phyloP scores from a whole-genome alignment of 495 filamentous ascomycete genomes.

The Xylaria curta region DNA sequence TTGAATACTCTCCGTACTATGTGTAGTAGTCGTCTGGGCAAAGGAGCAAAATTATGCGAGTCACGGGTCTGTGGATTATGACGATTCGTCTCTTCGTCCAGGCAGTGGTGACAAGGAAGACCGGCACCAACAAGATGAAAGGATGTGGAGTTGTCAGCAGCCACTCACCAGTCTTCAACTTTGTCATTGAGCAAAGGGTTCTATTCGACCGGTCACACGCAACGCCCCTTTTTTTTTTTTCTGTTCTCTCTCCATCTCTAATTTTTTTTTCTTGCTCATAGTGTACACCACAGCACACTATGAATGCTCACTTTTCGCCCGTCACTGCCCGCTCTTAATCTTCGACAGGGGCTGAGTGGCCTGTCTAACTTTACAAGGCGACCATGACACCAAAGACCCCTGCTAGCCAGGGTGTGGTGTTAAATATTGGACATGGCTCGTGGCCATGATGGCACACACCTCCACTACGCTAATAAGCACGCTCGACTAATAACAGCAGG shows the following conservation, averaged over 20 bases:
- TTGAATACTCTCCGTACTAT: not conserved
- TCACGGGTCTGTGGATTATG: slow-evolving; percentile 49
- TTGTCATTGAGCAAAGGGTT: not conserved
- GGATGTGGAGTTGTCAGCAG: slow-evolving; percentile 37
- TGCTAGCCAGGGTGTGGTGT: slow-evolving; percentile 39
- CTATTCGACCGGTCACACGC: slow-evolving; percentile 35
- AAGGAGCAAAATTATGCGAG: slow-evolving; percentile 42
- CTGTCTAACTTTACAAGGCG: slow-evolving; percentile 16
- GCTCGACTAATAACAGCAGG: slow-evolving; percentile 24
- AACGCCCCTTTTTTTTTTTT: slow-evolving; percentile 30
- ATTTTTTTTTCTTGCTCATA: slow-evolving; percentile 28
- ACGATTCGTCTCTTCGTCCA: slow-evolving; percentile 42
- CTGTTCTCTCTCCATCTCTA: slow-evolving; percentile 13
- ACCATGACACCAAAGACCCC: slow-evolving; percentile 25
- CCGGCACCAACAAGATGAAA: slow-evolving; percentile 36
- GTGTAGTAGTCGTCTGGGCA: slow-evolving; percentile 19
- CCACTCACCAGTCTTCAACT: slow-evolving; percentile 30
- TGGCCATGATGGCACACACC: slow-evolving; percentile 37
- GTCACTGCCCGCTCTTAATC: slow-evolving; percentile 6
- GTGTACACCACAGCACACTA: slow-evolving; percentile 15
- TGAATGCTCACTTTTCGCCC: slow-evolving; percentile 19
- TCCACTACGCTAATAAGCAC: slow-evolving; percentile 22
- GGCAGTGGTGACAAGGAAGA: slow-evolving; percentile 35
- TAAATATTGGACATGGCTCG: slow-evolving; percentile 44
- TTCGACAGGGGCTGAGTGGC: slow-evolving; percentile 26